phyloP scores from a whole-genome alignment of 2,329 filamentous ascomycete genomes.

The Diaporthe ilicicola region DNA sequence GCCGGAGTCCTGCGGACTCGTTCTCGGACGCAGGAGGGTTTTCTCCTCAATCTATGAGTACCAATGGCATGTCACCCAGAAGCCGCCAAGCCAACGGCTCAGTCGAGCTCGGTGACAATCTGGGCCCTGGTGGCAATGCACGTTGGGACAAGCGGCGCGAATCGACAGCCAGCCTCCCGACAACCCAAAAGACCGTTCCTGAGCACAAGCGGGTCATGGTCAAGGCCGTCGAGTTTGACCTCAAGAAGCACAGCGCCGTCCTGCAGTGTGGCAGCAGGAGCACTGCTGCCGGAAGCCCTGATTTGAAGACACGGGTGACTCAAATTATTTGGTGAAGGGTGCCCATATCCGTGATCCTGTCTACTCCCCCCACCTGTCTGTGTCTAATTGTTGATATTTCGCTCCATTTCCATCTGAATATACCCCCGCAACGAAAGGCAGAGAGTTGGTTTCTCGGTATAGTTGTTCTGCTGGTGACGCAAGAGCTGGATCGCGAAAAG shows the following conservation, averaged over 20 bases:
- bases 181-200: constrained; percentile 50
- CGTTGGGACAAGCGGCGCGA: constrained; percentile 46
- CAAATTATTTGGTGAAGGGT: constrained; percentile 55
- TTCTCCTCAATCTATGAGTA: constrained; percentile 33
- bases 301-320: constrained; percentile 57
- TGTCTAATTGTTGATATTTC: background rate
- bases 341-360: background rate
- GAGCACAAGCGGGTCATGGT: constrained; percentile 66
- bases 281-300: constrained; percentile 54
- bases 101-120: constrained; percentile 46
- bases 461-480: constrained; percentile 11
- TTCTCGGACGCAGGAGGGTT: constrained; percentile 26
- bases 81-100: constrained; percentile 38
- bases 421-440: constrained; percentile 2
- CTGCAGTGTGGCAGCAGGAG: constrained; percentile 64
- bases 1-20: constrained; percentile 36
- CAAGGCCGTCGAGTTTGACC: constrained; percentile 63
- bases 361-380: background rate
- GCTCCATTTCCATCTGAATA: constrained; percentile 7
- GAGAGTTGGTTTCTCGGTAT: background rate
- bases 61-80: constrained; percentile 37
- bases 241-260: constrained; percentile 58
- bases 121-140: constrained; percentile 55
- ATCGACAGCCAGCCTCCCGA: constrained; percentile 37
- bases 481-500: background rate